Base-by-base conservation (phyloP, 2,329 filamentous ascomycete genomes). In the Neonectria faginata region DNA sequence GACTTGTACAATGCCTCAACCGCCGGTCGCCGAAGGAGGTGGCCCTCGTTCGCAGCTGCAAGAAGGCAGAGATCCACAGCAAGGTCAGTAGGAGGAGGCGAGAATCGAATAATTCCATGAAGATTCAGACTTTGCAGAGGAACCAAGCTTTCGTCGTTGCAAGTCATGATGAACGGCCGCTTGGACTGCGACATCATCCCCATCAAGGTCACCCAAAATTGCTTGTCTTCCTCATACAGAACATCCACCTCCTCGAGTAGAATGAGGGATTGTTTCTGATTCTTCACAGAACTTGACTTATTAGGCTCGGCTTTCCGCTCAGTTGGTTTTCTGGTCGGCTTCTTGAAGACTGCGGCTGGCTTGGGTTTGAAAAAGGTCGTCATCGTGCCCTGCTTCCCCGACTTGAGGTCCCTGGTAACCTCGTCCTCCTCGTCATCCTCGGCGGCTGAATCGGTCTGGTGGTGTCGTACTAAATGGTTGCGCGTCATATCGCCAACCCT, bases 401-500 rank as follows among this genome's bases (percentile, higher is more conserved):
- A 90, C 59, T 88, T 88, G 27, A 90, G 75, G 59, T 91, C 89
- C 57, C 85, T 82, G 5, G 73, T 66, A 20, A 78, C 74, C 9
- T 78, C 76, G 20, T 75, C 73, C 11, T 77, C 74, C 16, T 70
- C 73, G 9, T 74, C 65, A 1, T 62, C 65, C 41, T 78, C 76
- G 4, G 74, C 69, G 12, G 74, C 67, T 11, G 69, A 51, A 16
- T 78, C 76, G 41, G 77, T 71, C 18, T 73, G 81, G 62, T 83
- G 82, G 53, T 81, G 83, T 58, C 84, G 84, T 20, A 99, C 95
- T 2, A 97, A 85, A 78, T 99, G 96, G 73, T 99, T 98, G 66
- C 91, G 90, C 4, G 94, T 96, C 95, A 99, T 98, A 78, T 99
- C 94, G 44, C 96, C 97, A 48, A 99, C 93, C 71, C 88, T 92